Evolutionary conservation across 305 asterid species (phyloP), one percentile per base, ranked within the genome.

Genomic region (Fraxinus velutina): DNA sequence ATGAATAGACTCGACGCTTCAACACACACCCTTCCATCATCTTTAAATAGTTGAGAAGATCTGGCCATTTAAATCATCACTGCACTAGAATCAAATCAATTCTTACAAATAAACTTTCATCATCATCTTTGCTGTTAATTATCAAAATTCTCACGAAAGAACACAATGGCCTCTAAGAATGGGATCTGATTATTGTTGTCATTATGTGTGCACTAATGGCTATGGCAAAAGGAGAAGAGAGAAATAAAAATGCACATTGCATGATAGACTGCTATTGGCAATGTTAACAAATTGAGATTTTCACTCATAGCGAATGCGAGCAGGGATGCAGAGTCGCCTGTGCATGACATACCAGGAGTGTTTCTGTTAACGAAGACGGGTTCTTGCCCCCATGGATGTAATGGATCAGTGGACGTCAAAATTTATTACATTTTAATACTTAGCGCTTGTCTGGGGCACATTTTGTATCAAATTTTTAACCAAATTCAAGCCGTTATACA

Each of bases 261-360:
- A 55, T 82, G 88, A 66, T 73, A 33, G 92, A 89, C 22, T 89
- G 91, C 55, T 85, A 80, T 80, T 81, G 80, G 6, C 91, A 86
- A 3, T 89, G 92, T 72, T 27, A 8, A 5, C 85, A 83, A n/a
- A 80, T 86, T 2, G 83, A 86, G 71, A 79, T 87, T 4, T 89
- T 89, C 68, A 84, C 50, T 2, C 83, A 81, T 2, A 55, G 66
- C 3, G 88, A 87, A 13, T 89, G 92, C 78, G 39, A 6, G 9
- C 39, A 36, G 39, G 39, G 39, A 39, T 1, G 47, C 2, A 39
- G 83, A 86, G 77, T 27, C 8, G 2, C n/a, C 0, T 24, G 19
- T 12, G 6, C 8, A 10, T 2, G 36, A 66, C 73, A 24, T 29
- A 1, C 34, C 1, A 3, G 36, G 37, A 27, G 12, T 2, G 73